phyloP scores from a whole-genome alignment of 2,329 filamentous ascomycete genomes.

The Alternaria sp. region DNA sequence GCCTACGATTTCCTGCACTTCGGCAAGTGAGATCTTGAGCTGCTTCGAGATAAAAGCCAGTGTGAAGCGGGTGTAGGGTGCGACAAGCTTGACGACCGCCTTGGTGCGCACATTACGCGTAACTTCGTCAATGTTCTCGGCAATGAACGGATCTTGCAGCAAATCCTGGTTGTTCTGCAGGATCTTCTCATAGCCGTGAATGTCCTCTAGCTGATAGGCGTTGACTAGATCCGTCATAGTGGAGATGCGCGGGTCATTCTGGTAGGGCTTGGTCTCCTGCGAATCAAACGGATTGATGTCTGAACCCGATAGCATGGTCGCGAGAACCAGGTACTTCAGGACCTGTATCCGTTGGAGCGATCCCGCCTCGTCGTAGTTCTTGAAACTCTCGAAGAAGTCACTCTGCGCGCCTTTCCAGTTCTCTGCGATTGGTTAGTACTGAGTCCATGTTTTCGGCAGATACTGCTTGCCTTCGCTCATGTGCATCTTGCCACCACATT shows the following conservation, averaged over 20 bases:
- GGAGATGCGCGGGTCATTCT: constrained; percentile 90
- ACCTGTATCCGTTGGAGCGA: constrained; percentile 96
- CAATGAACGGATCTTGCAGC: constrained; percentile 90
- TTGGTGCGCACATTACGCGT: constrained; percentile 98
- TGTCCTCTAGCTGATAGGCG: constrained; percentile 93
- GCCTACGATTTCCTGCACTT: constrained; percentile 94
- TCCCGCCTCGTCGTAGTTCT: constrained; percentile 97
- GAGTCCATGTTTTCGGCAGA: constrained; percentile 13
- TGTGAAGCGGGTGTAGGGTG: constrained; percentile 92
- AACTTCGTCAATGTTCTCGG: constrained; percentile 98
- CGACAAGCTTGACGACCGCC: constrained; percentile 89
- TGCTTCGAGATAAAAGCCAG: constrained; percentile 85
- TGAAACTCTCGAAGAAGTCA: constrained; percentile 98
- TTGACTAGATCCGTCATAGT: constrained; percentile 98
- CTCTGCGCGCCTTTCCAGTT: constrained; percentile 98
- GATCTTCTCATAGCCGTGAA: constrained; percentile 87
- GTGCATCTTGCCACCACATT: constrained; percentile 99
- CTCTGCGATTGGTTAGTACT: constrained; percentile 59
- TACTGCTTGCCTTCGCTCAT: constrained; percentile 78
- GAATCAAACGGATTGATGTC: constrained; percentile 99
- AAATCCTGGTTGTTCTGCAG: constrained; percentile 88
- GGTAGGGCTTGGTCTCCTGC: constrained; percentile 98
- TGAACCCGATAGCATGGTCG: constrained; percentile 98
- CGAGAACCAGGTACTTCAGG: constrained; percentile 93
- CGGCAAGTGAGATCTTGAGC: constrained; percentile 81